Base-by-base conservation (phyloP, 306 rosid genomes). In the Citrullus amarus region DNA sequence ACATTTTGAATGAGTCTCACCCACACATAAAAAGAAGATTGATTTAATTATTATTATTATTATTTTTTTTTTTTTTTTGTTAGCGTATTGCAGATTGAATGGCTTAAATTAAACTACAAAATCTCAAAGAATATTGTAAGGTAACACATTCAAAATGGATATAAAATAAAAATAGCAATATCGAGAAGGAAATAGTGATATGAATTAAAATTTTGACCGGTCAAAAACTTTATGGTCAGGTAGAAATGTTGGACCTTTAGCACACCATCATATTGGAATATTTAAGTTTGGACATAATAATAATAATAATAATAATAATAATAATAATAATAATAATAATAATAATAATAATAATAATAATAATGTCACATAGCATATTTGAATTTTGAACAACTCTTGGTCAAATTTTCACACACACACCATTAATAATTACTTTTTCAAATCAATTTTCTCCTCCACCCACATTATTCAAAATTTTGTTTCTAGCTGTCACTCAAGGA, bases 181-280 rank as follows among this genome's bases (percentile, higher is more conserved):
- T 14, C 6, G 6, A 14, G 58, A 71, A 71, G 59, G 16, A 48
- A 28, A 48, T 44, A 16, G 48, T 38, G 32, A 70, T n/a, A 46
- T 48, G 17, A 50, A 72, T 48, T 28, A 50, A 68, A 68, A 28
- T 8, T 13, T 73, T 73, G 60, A 73, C 77, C 30, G 61, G 77
- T 73, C 77, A 73, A 73, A 16, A 30, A 28, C 60, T 73, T 30
- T 50, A 68, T 50, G 77, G 77, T 28, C 61, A 73, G 44, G 59
- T 73, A 73, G 77, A 73, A 48, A 73, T 73, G 61, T 73, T 73
- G 38, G 77, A 73, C 61, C 77, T 51, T 73, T 30, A 30, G 25
- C 13, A 44, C 32, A 14, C 3, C 76, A 70, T 70, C 15, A 0
- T 9, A 41, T 69, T 69, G 5, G 44, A 69, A 41, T 12, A 10